Percentiles rank a stretch among this genome's conserved stretches.
Evolutionary conservation across 1,284 basidiomycete species (phyloP).

Genomic region (Ustilago tritici): DNA sequence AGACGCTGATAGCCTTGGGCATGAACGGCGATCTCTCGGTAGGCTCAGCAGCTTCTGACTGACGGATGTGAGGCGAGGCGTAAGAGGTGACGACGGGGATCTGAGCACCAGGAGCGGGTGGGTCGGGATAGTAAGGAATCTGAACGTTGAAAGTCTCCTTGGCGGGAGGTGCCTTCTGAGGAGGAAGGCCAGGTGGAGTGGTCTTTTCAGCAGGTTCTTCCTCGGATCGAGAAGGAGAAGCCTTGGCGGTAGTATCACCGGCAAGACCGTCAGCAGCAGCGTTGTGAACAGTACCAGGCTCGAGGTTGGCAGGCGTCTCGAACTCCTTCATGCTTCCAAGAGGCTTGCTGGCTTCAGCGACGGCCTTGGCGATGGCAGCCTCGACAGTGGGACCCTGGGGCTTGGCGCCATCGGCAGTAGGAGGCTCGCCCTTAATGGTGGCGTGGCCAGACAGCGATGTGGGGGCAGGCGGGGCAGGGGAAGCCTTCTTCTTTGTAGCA

Average conservation of each 20-base stretch:
- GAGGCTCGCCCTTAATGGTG: conserved; percentile 26
- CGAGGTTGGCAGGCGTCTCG: conserved; percentile 50
- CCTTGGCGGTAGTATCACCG: conserved; percentile 39
- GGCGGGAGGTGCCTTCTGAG: conserved; percentile 45
- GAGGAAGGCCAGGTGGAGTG: conserved; percentile 57
- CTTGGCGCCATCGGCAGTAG: conserved; percentile 13
- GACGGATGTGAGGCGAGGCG: conserved; percentile 45
- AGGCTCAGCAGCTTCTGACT: conserved; percentile 18
- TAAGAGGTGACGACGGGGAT: conserved; percentile 60
- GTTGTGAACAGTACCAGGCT: conserved; percentile 55
- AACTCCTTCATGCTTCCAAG: conserved; percentile 53
- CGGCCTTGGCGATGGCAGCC: conserved; percentile 39
- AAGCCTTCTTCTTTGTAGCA: conserved; percentile 19
- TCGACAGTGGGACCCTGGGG: conserved; percentile 36
- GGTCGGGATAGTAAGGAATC: conserved; percentile 60
- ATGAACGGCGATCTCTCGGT: conserved; percentile 29
- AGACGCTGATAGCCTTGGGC: conserved; percentile 51
- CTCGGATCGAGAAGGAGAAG: conserved; percentile 32
- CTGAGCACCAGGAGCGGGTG: conserved; percentile 42
- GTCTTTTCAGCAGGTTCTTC: conserved; percentile 43
- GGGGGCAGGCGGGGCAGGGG: conserved; percentile 28
- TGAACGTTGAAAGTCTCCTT: conserved; percentile 59
- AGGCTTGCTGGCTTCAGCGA: conserved; percentile 35
- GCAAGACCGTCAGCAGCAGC: conserved; percentile 48
- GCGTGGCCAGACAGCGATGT: conserved; percentile 28